A percentile compares a stretch with the other conserved stretches of the same genome.
These are phyloP conservation scores for Penicillium sp. DNA, from an alignment of 2,329 filamentous ascomycete species.

Conservation along the genomic window DNA sequence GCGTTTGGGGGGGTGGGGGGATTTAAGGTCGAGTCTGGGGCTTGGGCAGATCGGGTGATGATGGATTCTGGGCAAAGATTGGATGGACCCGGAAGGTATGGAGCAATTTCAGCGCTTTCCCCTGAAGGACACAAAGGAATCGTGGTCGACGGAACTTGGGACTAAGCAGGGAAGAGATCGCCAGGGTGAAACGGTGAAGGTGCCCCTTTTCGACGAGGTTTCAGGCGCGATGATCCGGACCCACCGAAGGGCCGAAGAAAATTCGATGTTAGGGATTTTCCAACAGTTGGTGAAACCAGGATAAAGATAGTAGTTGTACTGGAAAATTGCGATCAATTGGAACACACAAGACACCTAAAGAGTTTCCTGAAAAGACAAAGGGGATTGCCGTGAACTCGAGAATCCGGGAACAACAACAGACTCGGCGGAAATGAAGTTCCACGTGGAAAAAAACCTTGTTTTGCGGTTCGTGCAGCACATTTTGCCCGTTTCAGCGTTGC, in stretches of 20 bases:
- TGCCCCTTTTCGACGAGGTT: slow-evolving; percentile 15
- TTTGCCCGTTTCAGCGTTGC: no score
- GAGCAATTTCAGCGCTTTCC: slow-evolving; percentile 6
- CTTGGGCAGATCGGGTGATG: slow-evolving; percentile 1
- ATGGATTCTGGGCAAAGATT: slow-evolving; percentile 2
- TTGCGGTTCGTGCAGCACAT: no score
- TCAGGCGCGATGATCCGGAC: slow-evolving; percentile 9
- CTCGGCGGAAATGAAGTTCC: no score
- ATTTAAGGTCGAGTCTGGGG: slow-evolving; percentile 9
- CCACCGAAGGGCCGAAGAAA: slow-evolving; percentile 15
- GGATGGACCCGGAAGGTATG: slow-evolving; percentile 2
- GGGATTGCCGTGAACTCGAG: no score
- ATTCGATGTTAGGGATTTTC: no score
- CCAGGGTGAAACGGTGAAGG: slow-evolving; percentile 16
- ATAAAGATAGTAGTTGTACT: no score
- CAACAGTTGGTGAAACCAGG: no score
- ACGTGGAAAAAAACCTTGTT: no score
- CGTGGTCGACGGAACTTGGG: slow-evolving; percentile 15
- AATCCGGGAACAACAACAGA: no score
- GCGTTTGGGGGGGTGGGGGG: slow-evolving; percentile 10
- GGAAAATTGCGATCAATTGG: no score
- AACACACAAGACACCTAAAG: no score
- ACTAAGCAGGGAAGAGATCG: slow-evolving; percentile 25
- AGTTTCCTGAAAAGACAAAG: no score
- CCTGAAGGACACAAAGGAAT: slow-evolving; percentile 10